A percentile compares a stretch with the other conserved stretches of the same genome.
Evolutionary conservation across 371 early-diverging fungal species (phyloP).

Genomic region (Mortierella sp.): DNA sequence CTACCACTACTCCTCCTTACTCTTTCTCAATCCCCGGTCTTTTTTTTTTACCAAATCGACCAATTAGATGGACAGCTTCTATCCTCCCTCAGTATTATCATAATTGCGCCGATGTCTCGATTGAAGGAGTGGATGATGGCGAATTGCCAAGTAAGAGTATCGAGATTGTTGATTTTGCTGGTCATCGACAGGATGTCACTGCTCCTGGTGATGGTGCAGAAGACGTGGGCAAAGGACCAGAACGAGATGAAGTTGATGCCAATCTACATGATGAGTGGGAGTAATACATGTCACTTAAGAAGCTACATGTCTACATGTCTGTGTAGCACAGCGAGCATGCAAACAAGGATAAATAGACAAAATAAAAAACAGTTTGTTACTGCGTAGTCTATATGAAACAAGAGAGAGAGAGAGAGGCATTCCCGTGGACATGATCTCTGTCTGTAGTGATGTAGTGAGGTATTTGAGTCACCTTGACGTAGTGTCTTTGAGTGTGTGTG

Average conservation of each 20-base stretch:
- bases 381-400: no score
- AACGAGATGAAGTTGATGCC: not conserved
- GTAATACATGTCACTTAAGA: not conserved
- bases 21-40: no score
- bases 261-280: conserved; percentile 6
- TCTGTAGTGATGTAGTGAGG: no score
- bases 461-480: no score
- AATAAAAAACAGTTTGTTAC: no score
- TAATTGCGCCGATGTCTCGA: conserved; percentile 75
- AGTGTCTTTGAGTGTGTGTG: no score
- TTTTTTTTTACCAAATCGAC: not conserved
- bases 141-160: conserved; percentile 11
- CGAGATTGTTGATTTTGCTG: conserved; percentile 18
- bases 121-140: conserved; percentile 52
- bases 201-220: conserved; percentile 26
- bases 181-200: not conserved
- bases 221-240: conserved; percentile 35
- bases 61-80: conserved; percentile 66
- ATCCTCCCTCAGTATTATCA: conserved; percentile 79
- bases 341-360: no score
- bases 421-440: no score
- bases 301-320: no score
- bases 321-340: no score
- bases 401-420: no score
- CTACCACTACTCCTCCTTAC: no score